Base-by-base conservation (phyloP, 1,139 yeast genomes). In the Protomyces pachydermus region DNA sequence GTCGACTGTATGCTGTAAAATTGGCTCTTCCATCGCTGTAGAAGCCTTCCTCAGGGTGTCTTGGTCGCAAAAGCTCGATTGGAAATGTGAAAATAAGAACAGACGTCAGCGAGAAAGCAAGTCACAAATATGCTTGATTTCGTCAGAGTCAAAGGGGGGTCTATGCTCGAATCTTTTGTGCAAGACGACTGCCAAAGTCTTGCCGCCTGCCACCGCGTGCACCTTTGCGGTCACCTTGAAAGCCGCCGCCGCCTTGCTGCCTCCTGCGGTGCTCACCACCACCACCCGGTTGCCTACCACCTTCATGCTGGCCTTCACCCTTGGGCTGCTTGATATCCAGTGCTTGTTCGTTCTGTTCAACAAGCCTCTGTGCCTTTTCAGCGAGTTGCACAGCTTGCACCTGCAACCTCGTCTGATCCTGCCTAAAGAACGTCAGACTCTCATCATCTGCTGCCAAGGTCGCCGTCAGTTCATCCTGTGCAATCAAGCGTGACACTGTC, bases 301-400 rank as follows among this genome's bases (percentile, higher is more conserved):
- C 61, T 12, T 54, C 28, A n/a, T 58, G 65, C 16, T 65, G 60
- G 23, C 60, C 66, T 42, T 61, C 35, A 20, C 51, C 53, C 58
- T 56, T 50, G 25, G 50, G 52, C 48, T 53, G 61, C 56, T 64
- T 64, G 82, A 76, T 90, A 85, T 77, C 67, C 28, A 65, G 32
- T 5, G 58, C 61, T 53, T 66, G 67, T 42, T 89, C 96, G 73
- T 89, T 89, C 80, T 89, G 85, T 75, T 90, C 97, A 63, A 88
- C 83, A 70, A 90, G 82, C 73, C 86, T 84, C 67, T 83, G 84
- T 60, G 88, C 89, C 81, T 89, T 91, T 71, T 93, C 98, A 70
- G 91, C 88, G 79, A 95, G 82, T 63, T 87, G 84, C 70, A 90
- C 81, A 25, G 97, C 96, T 74, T 91, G 83, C 74, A 87, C 91